Conservation (phyloP, 148 eudicot species). For the Heliamphora exappendiculata region DNA sequence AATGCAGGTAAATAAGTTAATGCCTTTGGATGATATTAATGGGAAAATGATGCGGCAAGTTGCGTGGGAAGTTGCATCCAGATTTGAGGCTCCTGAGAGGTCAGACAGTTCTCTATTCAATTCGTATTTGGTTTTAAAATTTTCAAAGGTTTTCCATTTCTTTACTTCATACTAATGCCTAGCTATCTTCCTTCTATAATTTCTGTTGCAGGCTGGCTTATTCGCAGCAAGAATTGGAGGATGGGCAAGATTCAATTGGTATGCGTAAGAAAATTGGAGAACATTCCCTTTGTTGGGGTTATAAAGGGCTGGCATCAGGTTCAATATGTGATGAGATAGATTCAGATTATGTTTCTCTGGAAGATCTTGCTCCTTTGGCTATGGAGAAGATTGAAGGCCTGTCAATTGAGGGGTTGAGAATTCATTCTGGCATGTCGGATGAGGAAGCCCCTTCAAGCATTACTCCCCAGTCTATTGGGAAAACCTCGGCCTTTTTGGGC, state of each 20-base stretch:
- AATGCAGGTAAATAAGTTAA: conserved; percentile 51
- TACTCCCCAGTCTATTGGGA: conserved; percentile 44
- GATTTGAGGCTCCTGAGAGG: conserved; percentile 51
- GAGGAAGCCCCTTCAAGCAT: conserved; percentile 70
- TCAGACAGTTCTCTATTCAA: conserved; percentile 21
- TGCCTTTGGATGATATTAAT: conserved; percentile 82
- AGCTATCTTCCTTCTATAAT: conserved; percentile 6
- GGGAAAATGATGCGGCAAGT: conserved; percentile 71
- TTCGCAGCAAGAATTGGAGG: conserved; percentile 32
- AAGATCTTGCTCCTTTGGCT: conserved; percentile 92
- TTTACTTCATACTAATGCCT: too few relatives aligned
- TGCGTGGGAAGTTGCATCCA: conserved; percentile 51
- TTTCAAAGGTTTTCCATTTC: conserved; percentile 30
- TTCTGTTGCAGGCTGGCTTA: conserved; percentile 52
- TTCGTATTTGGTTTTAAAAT: background rate
- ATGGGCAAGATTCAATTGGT: conserved; percentile 17
- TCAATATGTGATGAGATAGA: conserved; percentile 20
- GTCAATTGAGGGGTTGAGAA: conserved; percentile 83
- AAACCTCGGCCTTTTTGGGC: conserved; percentile 39
- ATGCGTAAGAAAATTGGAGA: conserved; percentile 26
- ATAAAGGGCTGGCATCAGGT: conserved; percentile 32
- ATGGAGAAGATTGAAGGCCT: conserved; percentile 94
- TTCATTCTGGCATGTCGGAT: conserved; percentile 88
- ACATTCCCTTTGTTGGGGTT: conserved; percentile 28
- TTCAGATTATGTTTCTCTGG: conserved; percentile 73